Base-by-base conservation (phyloP, 75 land plant species). In the Pinus taeda region DNA sequence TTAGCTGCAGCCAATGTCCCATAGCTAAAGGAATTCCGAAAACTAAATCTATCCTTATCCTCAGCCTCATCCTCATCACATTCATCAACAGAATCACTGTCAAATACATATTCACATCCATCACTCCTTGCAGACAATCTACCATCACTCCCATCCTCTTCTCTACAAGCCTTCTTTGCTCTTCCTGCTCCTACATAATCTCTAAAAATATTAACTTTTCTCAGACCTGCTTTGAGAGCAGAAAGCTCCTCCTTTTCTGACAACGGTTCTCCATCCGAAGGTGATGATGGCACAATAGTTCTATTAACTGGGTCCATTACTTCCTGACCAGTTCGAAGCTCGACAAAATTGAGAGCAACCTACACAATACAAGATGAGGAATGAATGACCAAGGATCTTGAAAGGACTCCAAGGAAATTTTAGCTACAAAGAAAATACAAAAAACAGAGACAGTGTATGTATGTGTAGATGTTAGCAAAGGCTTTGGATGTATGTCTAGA, bases 1-100 rank as follows among this genome's bases (percentile, higher is more conserved):
- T 96, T 91, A 4, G 84, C 90, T 60, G 85, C 85, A 56, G 93
- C 88, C 65, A 96, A 62, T 66, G 89, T 90, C 36, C 95, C 97
- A 78, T 96, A 96, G 61, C 88, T 87, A 71, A 94, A 84, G 11
- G 96, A 86, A 73, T 93, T 87, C 77, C 85, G 75, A 66, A 83
- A 64, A 24, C 77, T 83, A 26, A 79, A 79, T 53, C 81, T 84
- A 18, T 86, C 91, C 29, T 79, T 85, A 39, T 67, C 22, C 24
- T 85, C 95, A 20, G 80, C 26, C 20, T 83, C 85, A 17, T 74
- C 83, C 36, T 74, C 85, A 45, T 89, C 93, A 84, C 71, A 78
- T 13, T 13, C 90, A 57, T 87, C 90, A 70, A 81, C 75, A 24
- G 88, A 92, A 74, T 96, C 99, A 15, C 91, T 74, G 30, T 90